Evolutionary conservation across 352 stramenopile genomes (phyloP).

Genomic region (Phytophthora fragariae): DNA sequence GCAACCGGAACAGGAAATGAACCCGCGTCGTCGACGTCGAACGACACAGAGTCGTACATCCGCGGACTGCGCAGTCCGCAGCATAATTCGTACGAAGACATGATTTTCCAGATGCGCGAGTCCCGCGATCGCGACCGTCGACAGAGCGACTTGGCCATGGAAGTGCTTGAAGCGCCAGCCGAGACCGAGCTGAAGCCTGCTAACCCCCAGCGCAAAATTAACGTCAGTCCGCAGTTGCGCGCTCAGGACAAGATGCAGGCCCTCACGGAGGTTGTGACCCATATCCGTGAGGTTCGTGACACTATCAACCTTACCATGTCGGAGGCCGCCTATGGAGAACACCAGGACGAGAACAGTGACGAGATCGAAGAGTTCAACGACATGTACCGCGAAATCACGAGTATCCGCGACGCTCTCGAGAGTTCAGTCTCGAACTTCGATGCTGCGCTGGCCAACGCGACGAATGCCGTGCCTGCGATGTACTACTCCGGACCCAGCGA

Average conservation of each 20-base stretch:
- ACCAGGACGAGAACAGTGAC: conserved; percentile 43
- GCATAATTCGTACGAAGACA: conserved; percentile 69
- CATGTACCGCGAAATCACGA: conserved; percentile 62
- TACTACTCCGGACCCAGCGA: conserved; percentile 43
- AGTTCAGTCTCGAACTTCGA: conserved; percentile 63
- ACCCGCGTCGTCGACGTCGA: conserved; percentile 58
- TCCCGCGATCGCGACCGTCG: conserved; percentile 51
- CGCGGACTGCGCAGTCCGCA: conserved; percentile 51
- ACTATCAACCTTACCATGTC: conserved; percentile 77
- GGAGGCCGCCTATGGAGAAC: conserved; percentile 46
- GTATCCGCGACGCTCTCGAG: conserved; percentile 63
- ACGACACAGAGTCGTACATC: conserved; percentile 65
- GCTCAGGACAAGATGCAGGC: conserved; percentile 62
- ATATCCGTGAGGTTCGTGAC: conserved; percentile 70
- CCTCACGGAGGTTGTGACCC: conserved; percentile 65
- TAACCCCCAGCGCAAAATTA: conserved; percentile 20
- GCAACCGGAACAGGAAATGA: conserved; percentile 35
- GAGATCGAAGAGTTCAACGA: conserved; percentile 51
- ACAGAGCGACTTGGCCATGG: conserved; percentile 45
- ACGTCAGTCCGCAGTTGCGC: conserved; percentile 23
- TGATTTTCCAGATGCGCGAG: conserved; percentile 67
- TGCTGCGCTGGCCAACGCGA: conserved; percentile 52
- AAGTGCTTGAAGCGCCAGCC: conserved; percentile 34
- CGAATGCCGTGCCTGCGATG: conserved; percentile 42
- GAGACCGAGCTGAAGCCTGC: conserved; percentile 34